Conservation (phyloP, 495 filamentous ascomycete species). For the Penicillium lagena region DNA sequence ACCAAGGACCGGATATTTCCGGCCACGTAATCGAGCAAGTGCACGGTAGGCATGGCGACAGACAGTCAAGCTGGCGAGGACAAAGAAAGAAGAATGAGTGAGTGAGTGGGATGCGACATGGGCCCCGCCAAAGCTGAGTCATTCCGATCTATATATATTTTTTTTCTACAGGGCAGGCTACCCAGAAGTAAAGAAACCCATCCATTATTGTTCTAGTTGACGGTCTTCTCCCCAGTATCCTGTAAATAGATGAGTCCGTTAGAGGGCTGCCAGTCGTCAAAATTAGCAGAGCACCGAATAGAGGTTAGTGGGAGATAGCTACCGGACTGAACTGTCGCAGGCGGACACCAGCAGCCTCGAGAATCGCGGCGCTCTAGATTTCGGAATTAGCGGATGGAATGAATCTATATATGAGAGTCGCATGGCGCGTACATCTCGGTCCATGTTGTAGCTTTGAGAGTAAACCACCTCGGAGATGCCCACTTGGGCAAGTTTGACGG, state of each 20-base stretch:
- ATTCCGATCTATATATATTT: slow-evolving; percentile 2
- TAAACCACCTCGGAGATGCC: slow-evolving; percentile 95
- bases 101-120: slow-evolving; percentile 4
- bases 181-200: not conserved
- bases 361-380: slow-evolving; percentile 64
- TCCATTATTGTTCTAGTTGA: not conserved
- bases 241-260: slow-evolving; percentile 45
- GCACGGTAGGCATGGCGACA: slow-evolving; percentile 71
- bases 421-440: slow-evolving; percentile 47
- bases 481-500: slow-evolving; percentile 94
- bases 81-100: not conserved
- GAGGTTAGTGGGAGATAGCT: slow-evolving; percentile 17
- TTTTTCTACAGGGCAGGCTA: slow-evolving; percentile 21
- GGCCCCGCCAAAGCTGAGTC: slow-evolving; percentile 26
- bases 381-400: slow-evolving; percentile 2
- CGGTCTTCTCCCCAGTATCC: not conserved
- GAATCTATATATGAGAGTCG: too few species aligned
- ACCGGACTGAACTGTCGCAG: slow-evolving; percentile 80
- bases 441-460: slow-evolving; percentile 89
- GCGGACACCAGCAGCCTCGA: slow-evolving; percentile 66
- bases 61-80: not conserved
- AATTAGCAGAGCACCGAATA: slow-evolving; percentile 2
- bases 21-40: slow-evolving; percentile 80
- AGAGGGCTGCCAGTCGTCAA: slow-evolving; percentile 26
- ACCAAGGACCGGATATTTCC: slow-evolving; percentile 93